A percentile compares a stretch with the other conserved stretches of the same genome.
Evolutionary conservation across 371 early-diverging fungal species (phyloP).

Genomic region (Parasitella parasitica): DNA sequence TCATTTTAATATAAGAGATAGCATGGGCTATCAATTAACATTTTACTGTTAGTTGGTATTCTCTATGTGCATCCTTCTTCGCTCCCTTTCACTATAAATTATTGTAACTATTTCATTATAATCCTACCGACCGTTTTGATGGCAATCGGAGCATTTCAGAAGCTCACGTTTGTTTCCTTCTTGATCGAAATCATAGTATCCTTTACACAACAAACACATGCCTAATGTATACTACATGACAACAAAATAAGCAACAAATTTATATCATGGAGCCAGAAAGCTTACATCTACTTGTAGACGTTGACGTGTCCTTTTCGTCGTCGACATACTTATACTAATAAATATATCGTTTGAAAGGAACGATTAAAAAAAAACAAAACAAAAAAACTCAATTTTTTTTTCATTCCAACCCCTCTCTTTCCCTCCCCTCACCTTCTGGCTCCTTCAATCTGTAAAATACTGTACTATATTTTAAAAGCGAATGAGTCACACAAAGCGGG

Average conservation of each 20-base stretch:
- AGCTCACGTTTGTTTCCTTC: conserved; percentile 17
- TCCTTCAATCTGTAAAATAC: background rate
- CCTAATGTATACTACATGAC: conserved; percentile 29
- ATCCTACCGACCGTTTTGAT: conserved; percentile 38
- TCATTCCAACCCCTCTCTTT: background rate
- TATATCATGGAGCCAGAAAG: no score
- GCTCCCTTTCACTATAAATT: background rate
- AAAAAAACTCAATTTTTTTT: background rate
- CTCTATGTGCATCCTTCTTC: background rate
- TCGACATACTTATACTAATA: background rate
- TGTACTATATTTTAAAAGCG: background rate
- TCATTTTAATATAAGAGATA: no score
- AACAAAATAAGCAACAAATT: background rate
- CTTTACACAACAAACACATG: conserved; percentile 34
- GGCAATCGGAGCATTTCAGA: conserved; percentile 37
- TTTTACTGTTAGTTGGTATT: background rate
- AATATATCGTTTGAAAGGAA: background rate
- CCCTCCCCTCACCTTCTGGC: background rate
- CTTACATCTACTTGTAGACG: conserved; percentile 24
- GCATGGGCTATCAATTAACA: conserved; percentile 28
- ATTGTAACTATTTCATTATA: background rate
- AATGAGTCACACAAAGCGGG: background rate
- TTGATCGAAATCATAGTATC: conserved; percentile 20
- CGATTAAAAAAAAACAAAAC: background rate
- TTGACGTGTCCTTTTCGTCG: conserved; percentile 11